A percentile compares a stretch with the other conserved stretches of the same genome.
Conservation (phyloP, 1,284 basidiomycete genomes). For the Ganoderma multipileum region DNA sequence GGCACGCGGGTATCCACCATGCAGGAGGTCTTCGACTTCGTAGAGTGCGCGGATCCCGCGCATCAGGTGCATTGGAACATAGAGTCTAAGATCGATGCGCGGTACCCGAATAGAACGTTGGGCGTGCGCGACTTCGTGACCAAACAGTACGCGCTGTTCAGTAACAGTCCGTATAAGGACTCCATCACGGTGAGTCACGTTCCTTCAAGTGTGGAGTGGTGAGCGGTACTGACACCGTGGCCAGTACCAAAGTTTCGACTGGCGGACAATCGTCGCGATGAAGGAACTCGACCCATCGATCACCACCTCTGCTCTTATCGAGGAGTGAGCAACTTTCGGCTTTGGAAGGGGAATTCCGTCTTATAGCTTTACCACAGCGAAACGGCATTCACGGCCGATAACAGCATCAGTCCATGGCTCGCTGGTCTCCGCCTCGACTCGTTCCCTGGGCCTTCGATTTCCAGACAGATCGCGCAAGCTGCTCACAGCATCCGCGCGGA, state of each 20-base stretch:
- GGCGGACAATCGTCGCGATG: slow-evolving; percentile 75
- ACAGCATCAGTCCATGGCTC: slow-evolving; percentile 63
- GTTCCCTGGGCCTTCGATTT: slow-evolving; percentile 63
- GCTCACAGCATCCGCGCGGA: slow-evolving; percentile 71
- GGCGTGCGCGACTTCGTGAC: slow-evolving; percentile 71
- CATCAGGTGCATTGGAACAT: slow-evolving; percentile 76
- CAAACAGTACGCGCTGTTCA: slow-evolving; percentile 64
- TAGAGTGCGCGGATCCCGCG: slow-evolving; percentile 69
- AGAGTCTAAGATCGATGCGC: slow-evolving; percentile 79
- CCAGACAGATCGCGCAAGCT: slow-evolving; percentile 66
- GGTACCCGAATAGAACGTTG: slow-evolving; percentile 60
- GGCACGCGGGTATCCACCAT: slow-evolving; percentile 76
- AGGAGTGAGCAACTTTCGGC: slow-evolving; percentile 63
- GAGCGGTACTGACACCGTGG: slow-evolving; percentile 1
- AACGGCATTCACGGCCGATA: slow-evolving; percentile 48
- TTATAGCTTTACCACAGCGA: slow-evolving; percentile 40
- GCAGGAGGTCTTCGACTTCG: slow-evolving; percentile 78
- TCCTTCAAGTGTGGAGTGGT: background rate
- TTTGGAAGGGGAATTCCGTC: background rate
- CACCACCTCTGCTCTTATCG: slow-evolving; percentile 65
- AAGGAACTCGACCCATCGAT: slow-evolving; percentile 59
- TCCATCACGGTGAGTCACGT: slow-evolving; percentile 63
- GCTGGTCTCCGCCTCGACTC: slow-evolving; percentile 62
- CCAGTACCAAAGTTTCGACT: slow-evolving; percentile 81
- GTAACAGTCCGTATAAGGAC: slow-evolving; percentile 58